Evolutionary conservation across 352 stramenopile species (phyloP), one percentile per base, ranked within the genome.

Genomic region (Phytophthora citrophthora): DNA sequence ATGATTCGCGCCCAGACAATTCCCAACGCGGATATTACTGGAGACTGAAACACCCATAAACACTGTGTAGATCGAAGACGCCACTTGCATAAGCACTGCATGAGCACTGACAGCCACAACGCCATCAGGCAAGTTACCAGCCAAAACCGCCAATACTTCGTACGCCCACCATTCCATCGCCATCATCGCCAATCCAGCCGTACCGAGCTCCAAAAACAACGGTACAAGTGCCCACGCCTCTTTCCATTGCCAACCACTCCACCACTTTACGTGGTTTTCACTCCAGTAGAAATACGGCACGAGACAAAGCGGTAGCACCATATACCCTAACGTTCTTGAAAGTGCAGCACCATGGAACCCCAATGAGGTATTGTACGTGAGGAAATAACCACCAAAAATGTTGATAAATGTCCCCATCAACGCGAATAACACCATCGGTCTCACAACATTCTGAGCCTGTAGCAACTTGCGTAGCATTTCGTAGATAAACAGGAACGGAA

Each of bases 161-260:
- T 92, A 94, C 7, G 87, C 84, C 79, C 79, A 90, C 88, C 87
- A 94, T 65, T 90, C 77, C 64, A 95, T 86, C 16, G 73, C 61
- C 49, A 95, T 68, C 76, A 93, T 89, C 0, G 77, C 36, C 29
- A 91, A 66, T 7, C 70, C 71, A 1, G 83, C 74, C 0, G 90
- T 32, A 0, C 79, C 81, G 0, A 93, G 61, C 16, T 62, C 61
- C 7, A 89, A 59, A 64, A 92, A 94, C 40, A 90, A 40, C 4
- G 68, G 61, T 3, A 83, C 68, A 24, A 81, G 66, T 13, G 72
- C 63, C 59, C 64, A 74, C 10, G 76, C 71, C 23, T 73, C 54
- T 13, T 74, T 61, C 32, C 87, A 18, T 27, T 84, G 46, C 82
- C 82, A 84, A 6, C 82, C 77, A 26, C 59, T 61, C 79, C 79